Conservation (phyloP, 345 rosid species). For the Trapa incisa region DNA sequence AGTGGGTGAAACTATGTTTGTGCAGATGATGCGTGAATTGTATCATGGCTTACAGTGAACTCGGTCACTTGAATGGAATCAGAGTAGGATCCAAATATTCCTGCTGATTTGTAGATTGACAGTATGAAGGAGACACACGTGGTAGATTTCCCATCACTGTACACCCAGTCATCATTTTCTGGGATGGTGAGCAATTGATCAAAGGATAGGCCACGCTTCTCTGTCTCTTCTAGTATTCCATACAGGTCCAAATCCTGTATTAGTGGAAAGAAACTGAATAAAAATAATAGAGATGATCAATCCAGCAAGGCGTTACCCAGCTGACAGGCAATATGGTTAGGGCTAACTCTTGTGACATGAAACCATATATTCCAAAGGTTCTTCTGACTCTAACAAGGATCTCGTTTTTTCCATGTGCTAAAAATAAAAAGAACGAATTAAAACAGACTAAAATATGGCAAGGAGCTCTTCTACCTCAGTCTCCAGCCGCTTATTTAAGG, state of each 20-base stretch:
- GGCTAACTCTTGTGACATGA: not conserved
- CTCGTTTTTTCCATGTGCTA: not conserved
- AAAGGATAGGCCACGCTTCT: slow-evolving; percentile 67
- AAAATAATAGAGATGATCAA: not conserved
- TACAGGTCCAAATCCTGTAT: slow-evolving; percentile 63
- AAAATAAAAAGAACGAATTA: not conserved
- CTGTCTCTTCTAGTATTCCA: slow-evolving; percentile 64
- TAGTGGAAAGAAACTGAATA: not conserved
- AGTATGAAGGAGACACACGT: slow-evolving; percentile 92
- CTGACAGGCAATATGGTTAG: not conserved
- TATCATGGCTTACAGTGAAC: slow-evolving; percentile 54
- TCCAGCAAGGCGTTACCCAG: not conserved
- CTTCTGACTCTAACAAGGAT: not conserved
- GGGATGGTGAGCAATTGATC: slow-evolving; percentile 81
- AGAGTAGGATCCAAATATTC: slow-evolving; percentile 54
- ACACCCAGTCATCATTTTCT: slow-evolving; percentile 91
- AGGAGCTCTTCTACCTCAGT: slow-evolving; percentile 51
- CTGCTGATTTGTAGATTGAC: slow-evolving; percentile 87
- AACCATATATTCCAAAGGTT: not conserved
- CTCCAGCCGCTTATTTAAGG: slow-evolving; percentile 79
- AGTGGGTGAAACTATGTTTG: not conserved
- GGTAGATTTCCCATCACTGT: slow-evolving; percentile 92
- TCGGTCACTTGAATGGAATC: slow-evolving; percentile 87
- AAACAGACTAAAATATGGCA: not conserved
- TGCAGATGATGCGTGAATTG: not conserved